Base-by-base conservation (phyloP, 2,329 filamentous ascomycete species). In the Aspergillus glaucus region DNA sequence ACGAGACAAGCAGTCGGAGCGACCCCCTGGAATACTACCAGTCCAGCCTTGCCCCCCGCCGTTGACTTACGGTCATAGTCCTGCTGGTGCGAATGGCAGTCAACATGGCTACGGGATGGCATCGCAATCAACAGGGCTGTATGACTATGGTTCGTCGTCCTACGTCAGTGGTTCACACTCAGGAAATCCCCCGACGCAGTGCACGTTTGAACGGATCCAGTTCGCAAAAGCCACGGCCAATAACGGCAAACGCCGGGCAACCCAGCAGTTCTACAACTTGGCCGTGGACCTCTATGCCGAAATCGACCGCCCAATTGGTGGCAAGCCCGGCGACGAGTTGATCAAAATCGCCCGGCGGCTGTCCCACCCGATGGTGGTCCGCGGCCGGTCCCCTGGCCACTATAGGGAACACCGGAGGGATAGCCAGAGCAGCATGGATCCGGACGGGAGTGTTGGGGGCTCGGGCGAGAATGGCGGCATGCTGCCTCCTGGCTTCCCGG, bases 221-320 rank as follows among this genome's bases (percentile, higher is more conserved):
- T 96, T 95, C 78, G 94, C 95, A 67, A 88, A 88, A 55, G 90
- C 91, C 1, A 95, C 90, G 0, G 88, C 89, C 21, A 96, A 95
- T 72, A 96, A 96, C 57, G 90, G 90, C 43, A 95, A 95, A 67
- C 79, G 91, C 57, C 79, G 91, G 49, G 90, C 90, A 1, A 88
- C 90, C 15, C 90, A 96, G 63, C 91, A 95, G 60, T 95, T 90
- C 67, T 95, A 94, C 62, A 88, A 93, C 60, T 77, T 96, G n/a
- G 81, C 94, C 42, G 85, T 95, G 3, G 89, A 95, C 64, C 80
- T 94, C 1, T 88, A 82, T 68, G 88, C 80, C 6, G 84, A 91
- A 55, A 72, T 88, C 6, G 77, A 81, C 2, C 63, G 60, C 32
- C 53, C 59, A 6, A 48, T 57, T 10, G 57, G 62, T 69, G 57